Percentiles rank a stretch among this genome's conserved stretches.
phyloP scores from a whole-genome alignment of 345 rosid species.

The Carallia pectinifolia region DNA sequence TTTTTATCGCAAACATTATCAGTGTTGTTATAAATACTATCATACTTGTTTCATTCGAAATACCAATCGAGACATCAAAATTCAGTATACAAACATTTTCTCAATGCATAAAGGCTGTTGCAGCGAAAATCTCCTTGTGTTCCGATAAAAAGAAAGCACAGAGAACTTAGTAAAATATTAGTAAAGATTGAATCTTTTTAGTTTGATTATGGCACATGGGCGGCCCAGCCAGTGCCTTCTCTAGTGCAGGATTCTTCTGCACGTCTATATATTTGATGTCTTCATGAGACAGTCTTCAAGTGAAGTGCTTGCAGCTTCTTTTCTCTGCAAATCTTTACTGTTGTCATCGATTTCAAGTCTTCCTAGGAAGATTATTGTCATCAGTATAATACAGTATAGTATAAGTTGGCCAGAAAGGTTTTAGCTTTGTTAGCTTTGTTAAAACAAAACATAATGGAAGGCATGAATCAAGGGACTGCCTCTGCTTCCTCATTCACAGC shows the following conservation, averaged over 20 bases:
- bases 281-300: neutral
- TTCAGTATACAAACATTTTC: too few relatives aligned
- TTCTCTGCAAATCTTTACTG: constrained; percentile 5
- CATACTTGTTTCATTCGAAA: too few relatives aligned
- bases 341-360: constrained; percentile 6
- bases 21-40: too few relatives aligned
- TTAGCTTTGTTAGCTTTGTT: neutral
- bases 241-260: constrained; percentile 3
- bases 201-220: constrained; percentile 37
- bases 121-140: constrained; percentile 17
- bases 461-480: constrained; percentile 40
- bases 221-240: constrained; percentile 31
- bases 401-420: constrained; percentile 2
- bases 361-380: neutral
- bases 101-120: neutral
- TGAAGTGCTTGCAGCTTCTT: neutral
- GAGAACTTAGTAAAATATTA: neutral
- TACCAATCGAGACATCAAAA: too few relatives aligned
- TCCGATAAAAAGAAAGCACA: neutral
- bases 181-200: constrained; percentile 1
- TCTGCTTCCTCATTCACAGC: constrained; percentile 53
- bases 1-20: too few relatives aligned
- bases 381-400: neutral
- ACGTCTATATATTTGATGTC: neutral
- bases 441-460: constrained; percentile 41